Evolutionary conservation across 805 yeast genomes (phyloP).

Genomic region (Wickerhamiella occidentalis): DNA sequence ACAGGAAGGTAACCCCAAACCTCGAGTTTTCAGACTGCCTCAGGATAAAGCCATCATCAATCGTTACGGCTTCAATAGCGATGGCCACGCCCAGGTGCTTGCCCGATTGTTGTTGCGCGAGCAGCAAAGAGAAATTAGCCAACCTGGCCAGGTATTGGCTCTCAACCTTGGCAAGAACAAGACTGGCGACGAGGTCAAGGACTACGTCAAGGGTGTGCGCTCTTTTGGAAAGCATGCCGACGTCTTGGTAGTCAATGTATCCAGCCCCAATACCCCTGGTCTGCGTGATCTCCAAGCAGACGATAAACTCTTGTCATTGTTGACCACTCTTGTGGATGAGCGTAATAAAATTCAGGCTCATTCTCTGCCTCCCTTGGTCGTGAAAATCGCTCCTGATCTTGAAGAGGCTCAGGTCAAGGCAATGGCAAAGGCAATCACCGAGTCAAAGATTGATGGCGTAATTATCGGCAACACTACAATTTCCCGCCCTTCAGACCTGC

Average conservation of each 20-base stretch:
- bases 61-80: conserved; percentile 88
- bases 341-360: conserved; percentile 42
- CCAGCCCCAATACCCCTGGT: conserved; percentile 95
- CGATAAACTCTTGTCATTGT: conserved; percentile 52
- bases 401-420: conserved; percentile 67
- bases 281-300: conserved; percentile 76
- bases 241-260: conserved; percentile 78
- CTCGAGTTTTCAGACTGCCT: conserved; percentile 77
- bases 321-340: conserved; percentile 55
- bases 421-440: conserved; percentile 68
- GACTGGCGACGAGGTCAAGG: conserved; percentile 78
- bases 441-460: conserved; percentile 76
- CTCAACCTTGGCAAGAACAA: conserved; percentile 89
- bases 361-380: conserved; percentile 65
- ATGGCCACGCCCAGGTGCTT: conserved; percentile 68
- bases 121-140: conserved; percentile 25
- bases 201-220: conserved; percentile 74
- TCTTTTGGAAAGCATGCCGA: conserved; percentile 77
- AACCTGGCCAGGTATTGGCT: conserved; percentile 45
- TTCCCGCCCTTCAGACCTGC: conserved; percentile 57
- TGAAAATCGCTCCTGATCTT: conserved; percentile 90
- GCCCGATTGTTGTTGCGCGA: conserved; percentile 57
- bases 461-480: conserved; percentile 87
- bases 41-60: conserved; percentile 85
- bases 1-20: conserved; percentile 90